These are phyloP conservation scores for Gossypium schwendimanii DNA, from an alignment of 441 rosid genomes.

Conservation along the genomic window DNA sequence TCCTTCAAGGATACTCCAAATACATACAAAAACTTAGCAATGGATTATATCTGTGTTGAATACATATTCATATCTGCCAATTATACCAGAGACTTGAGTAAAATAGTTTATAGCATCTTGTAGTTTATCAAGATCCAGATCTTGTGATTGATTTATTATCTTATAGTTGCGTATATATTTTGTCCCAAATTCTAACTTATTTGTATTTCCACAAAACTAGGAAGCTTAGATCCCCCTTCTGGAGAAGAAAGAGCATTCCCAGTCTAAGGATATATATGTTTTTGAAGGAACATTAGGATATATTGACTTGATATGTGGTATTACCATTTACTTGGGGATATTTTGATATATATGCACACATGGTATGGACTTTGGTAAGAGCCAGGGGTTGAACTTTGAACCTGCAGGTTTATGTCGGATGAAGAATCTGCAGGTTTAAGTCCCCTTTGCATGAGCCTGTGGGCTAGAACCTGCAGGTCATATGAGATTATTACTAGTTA, in stretches of 20 bases:
- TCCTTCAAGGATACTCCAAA: no score
- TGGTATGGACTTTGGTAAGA: background rate
- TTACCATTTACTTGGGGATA: no score
- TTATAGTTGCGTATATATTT: background rate
- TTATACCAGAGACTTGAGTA: no score
- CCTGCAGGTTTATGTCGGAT: background rate
- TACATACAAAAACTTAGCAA: no score
- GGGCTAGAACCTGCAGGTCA: background rate
- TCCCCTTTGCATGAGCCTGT: no score
- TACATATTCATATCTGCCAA: no score
- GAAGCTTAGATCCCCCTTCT: background rate
- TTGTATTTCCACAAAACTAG: background rate
- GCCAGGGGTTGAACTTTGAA: background rate
- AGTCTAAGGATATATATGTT: no score
- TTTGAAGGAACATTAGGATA: no score
- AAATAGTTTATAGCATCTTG: background rate
- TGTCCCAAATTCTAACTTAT: background rate
- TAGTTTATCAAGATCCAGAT: background rate
- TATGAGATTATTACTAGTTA: background rate
- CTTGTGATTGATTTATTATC: background rate
- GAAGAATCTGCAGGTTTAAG: background rate
- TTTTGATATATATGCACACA: background rate
- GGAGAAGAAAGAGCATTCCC: background rate
- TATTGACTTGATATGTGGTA: no score
- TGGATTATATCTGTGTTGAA: no score